Evolutionary conservation across 2,329 filamentous ascomycete genomes (phyloP), one percentile per base, ranked within the genome.

Genomic region (Phialophora verrucosa): DNA sequence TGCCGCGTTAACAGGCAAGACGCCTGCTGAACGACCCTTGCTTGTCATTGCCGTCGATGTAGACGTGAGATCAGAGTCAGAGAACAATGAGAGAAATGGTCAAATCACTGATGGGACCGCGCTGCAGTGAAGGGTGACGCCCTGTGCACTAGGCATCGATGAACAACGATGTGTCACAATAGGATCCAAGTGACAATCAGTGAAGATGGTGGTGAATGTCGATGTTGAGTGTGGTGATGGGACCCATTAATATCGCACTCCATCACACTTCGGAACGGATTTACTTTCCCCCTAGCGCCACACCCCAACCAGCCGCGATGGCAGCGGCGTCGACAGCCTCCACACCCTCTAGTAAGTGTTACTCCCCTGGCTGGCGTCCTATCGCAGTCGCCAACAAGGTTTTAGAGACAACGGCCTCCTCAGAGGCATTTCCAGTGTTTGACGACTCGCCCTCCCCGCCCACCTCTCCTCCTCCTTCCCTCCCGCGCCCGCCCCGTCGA

Each of bases 1-100:
- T 25, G 80, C 76, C 10, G 79, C 78, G 51, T 81, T 78, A 55
- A 86, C 81, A 51, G 85, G 80, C 38, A 87, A 77, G 10, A 86
- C 79, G 29, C 87, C 86, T 71, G 85, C 87, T 59, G 83, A 74
- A 27, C 69, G 67, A 49, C 60, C 65, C 59, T 69, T 71, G 20
- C 62, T 61, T 60, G 64, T 66, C 69, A 67, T 70, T 61, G 56
- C 64, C 53, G 58, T 49, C 31, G 25, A 25, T 35, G 59, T 23
- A 51, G 20, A 3, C 14, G 25, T 51, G 27, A 64, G 27, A 12
- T 25, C 23, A 14, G 60, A 55, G 35, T 63, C 47, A 64, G 38
- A 65, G 32, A 56, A 60, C 38, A 63, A 32, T 29, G 38, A 57
- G 29, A 42, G 58, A 62, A 62, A 12, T 10, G 2, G n/a, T 32